Evolutionary conservation across 805 yeast genomes (phyloP).

Genomic region (Yarrowia deformans): DNA sequence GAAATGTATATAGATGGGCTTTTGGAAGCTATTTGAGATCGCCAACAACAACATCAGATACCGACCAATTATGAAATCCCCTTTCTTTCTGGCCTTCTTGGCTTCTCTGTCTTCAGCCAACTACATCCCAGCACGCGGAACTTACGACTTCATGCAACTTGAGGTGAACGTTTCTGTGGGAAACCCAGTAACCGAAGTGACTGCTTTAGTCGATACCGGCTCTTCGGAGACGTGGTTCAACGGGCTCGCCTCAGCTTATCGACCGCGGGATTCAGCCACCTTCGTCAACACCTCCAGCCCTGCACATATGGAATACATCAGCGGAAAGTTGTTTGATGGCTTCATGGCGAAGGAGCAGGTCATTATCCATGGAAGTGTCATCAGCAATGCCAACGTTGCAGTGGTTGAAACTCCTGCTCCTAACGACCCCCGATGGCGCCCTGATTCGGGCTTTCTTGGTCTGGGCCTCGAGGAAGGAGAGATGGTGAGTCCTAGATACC

Average conservation of each 20-base stretch:
- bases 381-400: constrained; percentile 3
- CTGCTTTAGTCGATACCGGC: background rate
- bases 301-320: background rate
- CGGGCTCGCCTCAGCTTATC: background rate
- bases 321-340: background rate
- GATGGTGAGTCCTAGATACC: background rate
- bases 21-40: background rate
- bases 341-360: background rate
- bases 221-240: constrained; percentile 24
- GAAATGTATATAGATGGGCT: constrained; percentile 12
- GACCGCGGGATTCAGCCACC: background rate
- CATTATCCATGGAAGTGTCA: background rate
- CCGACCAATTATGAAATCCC: background rate
- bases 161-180: background rate
- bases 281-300: constrained; percentile 7
- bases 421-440: background rate
- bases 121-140: background rate
- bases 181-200: background rate
- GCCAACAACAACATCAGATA: background rate
- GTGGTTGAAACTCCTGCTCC: background rate
- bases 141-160: background rate
- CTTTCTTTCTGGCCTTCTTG: background rate
- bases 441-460: background rate
- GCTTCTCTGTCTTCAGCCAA: constrained; percentile 9
- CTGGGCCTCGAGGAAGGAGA: constrained; percentile 15